Evolutionary conservation across 257 asterid species (phyloP).

Genomic region (Plectranthus barbatus): DNA sequence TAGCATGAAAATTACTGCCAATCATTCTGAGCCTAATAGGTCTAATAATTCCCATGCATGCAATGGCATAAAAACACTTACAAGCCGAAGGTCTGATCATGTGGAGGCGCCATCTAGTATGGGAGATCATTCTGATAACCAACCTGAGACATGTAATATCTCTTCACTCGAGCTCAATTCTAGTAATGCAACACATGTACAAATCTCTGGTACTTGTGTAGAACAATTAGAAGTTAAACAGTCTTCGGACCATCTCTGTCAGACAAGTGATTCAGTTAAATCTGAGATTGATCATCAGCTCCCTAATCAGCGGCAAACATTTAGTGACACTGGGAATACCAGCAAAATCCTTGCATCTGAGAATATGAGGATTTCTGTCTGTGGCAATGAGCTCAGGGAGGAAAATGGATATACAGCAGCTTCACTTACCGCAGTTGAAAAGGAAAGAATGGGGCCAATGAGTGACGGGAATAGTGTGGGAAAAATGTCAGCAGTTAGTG

Average conservation of each 20-base stretch:
- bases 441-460: conserved; percentile 23
- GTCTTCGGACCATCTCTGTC: conserved; percentile 27
- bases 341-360: conserved; percentile 37
- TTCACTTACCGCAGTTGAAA: conserved; percentile 25
- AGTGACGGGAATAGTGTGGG: conserved; percentile 30
- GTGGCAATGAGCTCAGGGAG: conserved; percentile 31
- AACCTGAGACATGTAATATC: conserved; percentile 10
- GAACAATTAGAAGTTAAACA: conserved; percentile 23
- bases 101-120: conserved; percentile 13
- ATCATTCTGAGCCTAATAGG: conserved; percentile 14
- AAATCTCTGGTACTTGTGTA: conserved; percentile 20
- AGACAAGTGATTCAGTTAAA: conserved; percentile 17
- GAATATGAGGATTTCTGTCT: conserved; percentile 31
- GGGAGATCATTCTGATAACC: conserved; percentile 11
- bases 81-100: conserved; percentile 13
- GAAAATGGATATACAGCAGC: conserved; percentile 28
- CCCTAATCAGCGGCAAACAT: conserved; percentile 26
- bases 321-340: conserved; percentile 23
- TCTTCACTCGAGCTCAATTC: conserved; percentile 22
- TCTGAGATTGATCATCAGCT: conserved; percentile 31
- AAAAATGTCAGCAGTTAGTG: conserved; percentile 21
- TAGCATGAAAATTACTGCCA: conserved; percentile 17
- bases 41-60: conserved; percentile 1
- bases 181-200: conserved; percentile 21
- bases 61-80: conserved; percentile 23